phyloP scores from a whole-genome alignment of 2,329 filamentous ascomycete species.

The Chaetothyriales sp. region DNA sequence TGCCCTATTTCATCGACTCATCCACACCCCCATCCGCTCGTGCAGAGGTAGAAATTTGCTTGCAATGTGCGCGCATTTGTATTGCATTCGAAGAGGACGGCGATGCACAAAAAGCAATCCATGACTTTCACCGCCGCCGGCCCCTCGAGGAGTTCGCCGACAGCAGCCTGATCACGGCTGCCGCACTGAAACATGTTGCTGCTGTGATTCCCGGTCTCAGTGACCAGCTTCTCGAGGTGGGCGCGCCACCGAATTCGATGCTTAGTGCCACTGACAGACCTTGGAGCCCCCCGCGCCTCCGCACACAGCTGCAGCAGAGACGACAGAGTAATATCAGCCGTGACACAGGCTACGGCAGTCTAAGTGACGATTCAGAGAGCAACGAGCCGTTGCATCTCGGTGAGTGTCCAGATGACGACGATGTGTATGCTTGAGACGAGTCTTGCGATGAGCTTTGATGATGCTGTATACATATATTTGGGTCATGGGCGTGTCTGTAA shows the following conservation, averaged over 20 bases:
- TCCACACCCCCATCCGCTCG: constrained; percentile 37
- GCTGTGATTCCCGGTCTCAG: constrained; percentile 8
- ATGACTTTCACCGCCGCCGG: constrained; percentile 24
- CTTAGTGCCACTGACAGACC: constrained; percentile 4
- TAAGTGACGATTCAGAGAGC: not conserved
- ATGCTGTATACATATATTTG: not conserved
- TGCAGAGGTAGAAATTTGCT: constrained; percentile 43
- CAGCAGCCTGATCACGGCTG: constrained; percentile 11
- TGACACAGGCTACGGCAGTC: constrained; percentile 29
- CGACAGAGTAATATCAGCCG: constrained; percentile 25
- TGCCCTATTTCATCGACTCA: constrained; percentile 37
- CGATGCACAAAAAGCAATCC: constrained; percentile 17
- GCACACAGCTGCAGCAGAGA: constrained; percentile 2
- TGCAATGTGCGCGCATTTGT: constrained; percentile 47
- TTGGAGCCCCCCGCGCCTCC: not conserved
- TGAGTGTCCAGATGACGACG: not conserved
- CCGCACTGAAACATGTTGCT: constrained; percentile 13
- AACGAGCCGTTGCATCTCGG: not conserved
- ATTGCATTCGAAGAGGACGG: constrained; percentile 34
- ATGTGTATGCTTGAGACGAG: not conserved
- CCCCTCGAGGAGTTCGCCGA: constrained; percentile 18
- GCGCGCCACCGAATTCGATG: constrained; percentile 14
- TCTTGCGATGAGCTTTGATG: not conserved
- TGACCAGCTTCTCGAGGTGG: constrained; percentile 8
- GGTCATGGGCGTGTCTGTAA: not conserved